Conservation (phyloP, 345 rosid species). For the Eutrema japonicum region DNA sequence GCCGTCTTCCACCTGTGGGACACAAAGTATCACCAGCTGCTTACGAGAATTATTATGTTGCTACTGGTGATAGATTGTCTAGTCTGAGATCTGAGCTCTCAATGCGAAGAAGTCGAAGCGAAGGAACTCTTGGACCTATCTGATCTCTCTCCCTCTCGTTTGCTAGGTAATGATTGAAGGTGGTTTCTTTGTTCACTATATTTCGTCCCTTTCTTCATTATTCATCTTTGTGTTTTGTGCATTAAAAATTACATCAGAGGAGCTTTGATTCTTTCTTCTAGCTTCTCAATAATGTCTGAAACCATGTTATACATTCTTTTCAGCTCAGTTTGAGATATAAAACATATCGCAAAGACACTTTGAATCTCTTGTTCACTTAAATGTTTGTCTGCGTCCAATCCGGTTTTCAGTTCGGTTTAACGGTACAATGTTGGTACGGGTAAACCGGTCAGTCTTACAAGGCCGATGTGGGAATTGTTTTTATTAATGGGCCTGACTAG, state of each 20-base stretch:
- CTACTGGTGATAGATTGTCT: conserved; percentile 52
- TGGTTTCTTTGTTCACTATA: conserved; percentile 13
- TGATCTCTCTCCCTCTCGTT: conserved; percentile 32
- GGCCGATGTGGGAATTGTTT: not conserved
- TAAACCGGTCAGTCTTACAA: not conserved
- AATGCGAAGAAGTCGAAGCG: conserved; percentile 75
- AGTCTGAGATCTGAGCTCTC: conserved; percentile 56
- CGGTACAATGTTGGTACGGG: not conserved
- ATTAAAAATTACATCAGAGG: conserved; percentile 24
- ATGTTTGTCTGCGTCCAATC: not conserved
- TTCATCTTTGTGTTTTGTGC: conserved; percentile 37
- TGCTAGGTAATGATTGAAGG: conserved; percentile 24
- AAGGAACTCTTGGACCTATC: conserved; percentile 60
- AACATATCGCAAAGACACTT: conserved; percentile 16
- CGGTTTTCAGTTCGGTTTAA: not conserved
- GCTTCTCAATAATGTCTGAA: conserved; percentile 46
- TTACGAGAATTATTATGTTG: conserved; percentile 50
- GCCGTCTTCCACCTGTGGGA: conserved; percentile 62
- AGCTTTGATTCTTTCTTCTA: conserved; percentile 31
- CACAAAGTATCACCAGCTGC: conserved; percentile 48
- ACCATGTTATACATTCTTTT: conserved; percentile 33
- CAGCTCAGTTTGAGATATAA: conserved; percentile 23
- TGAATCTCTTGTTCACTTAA: not conserved
- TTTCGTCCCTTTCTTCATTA: not conserved
- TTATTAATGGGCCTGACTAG: conserved; percentile 21